A percentile compares a stretch with the other conserved stretches of the same genome.
Conservation (phyloP, 2,329 filamentous ascomycete genomes). For the Corniculantispora saksenae region DNA sequence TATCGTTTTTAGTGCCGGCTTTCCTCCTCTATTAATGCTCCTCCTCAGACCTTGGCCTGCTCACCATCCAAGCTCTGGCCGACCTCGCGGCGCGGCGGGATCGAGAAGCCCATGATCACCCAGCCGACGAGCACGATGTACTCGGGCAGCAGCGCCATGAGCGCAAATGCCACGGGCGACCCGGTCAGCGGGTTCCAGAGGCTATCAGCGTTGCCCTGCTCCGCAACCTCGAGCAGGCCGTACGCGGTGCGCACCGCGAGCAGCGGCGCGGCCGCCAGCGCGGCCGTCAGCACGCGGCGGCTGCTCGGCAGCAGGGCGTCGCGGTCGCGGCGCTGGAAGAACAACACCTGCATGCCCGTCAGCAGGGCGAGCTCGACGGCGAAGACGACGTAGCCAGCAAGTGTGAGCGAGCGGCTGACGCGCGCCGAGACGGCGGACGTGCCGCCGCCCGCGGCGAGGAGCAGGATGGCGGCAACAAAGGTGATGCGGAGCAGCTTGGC, state of each 20-base stretch:
- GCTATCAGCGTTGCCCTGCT: slow-evolving; percentile 5
- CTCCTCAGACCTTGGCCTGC: not conserved
- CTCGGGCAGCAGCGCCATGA: slow-evolving; percentile 25
- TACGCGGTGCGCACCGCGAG: slow-evolving; percentile 26
- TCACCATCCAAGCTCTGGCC: not conserved
- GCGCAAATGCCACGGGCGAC: slow-evolving; percentile 21
- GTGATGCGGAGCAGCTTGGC: slow-evolving; percentile 22
- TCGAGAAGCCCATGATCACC: slow-evolving; percentile 18
- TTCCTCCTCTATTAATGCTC: not conserved
- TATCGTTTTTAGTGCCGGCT: not conserved
- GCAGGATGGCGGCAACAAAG: slow-evolving; percentile 22
- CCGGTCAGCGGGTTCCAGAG: slow-evolving; percentile 25
- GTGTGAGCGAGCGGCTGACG: slow-evolving; percentile 23
- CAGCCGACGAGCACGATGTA: slow-evolving; percentile 21
- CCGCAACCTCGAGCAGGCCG: slow-evolving; percentile 25
- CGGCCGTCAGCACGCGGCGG: slow-evolving; percentile 22
- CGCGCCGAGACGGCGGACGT: slow-evolving; percentile 19
- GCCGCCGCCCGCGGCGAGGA: slow-evolving; percentile 26
- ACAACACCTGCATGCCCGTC: slow-evolving; percentile 23
- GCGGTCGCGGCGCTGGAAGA: slow-evolving; percentile 4
- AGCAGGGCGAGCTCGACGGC: slow-evolving; percentile 23
- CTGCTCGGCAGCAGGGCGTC: slow-evolving; percentile 22
- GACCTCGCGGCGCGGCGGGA: slow-evolving; percentile 13
- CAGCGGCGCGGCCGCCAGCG: slow-evolving; percentile 26
- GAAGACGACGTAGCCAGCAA: slow-evolving; percentile 28